Conservation (phyloP, 2,329 filamentous ascomycete species). For the Cordyceps javanica region DNA sequence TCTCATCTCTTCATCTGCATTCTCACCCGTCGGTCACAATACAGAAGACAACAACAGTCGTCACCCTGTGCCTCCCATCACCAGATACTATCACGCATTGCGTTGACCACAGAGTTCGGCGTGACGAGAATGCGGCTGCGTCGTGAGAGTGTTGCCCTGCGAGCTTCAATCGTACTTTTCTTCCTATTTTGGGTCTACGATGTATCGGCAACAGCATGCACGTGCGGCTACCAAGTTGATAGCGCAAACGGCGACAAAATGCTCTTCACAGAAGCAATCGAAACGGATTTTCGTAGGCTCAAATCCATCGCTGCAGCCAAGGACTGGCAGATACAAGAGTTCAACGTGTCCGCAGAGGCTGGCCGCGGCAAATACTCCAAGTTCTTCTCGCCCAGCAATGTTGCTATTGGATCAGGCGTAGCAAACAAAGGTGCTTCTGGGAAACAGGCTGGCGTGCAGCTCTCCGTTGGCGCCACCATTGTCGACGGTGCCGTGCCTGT, state of each 20-base stretch:
- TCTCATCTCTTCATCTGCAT: neutral
- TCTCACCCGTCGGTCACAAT: too few species aligned
- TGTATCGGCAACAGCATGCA: conserved; percentile 37
- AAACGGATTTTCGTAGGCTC: conserved; percentile 63
- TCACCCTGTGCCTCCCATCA: neutral
- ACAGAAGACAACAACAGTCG: neutral
- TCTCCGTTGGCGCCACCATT: conserved; percentile 45
- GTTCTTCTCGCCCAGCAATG: conserved; percentile 50
- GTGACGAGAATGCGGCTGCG: neutral
- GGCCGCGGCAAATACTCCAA: conserved; percentile 62
- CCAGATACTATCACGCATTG: neutral
- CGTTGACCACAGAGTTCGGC: neutral
- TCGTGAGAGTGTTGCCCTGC: neutral
- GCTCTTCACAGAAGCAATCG: conserved; percentile 63
- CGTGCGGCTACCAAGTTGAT: conserved; percentile 64
- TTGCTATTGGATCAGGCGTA: conserved; percentile 39
- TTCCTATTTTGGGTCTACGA: neutral
- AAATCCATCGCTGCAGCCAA: conserved; percentile 41
- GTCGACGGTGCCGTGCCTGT: conserved; percentile 49
- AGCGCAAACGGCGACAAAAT: conserved; percentile 33
- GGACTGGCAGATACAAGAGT: conserved; percentile 62
- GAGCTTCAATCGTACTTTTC: neutral
- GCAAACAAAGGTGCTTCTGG: conserved; percentile 29
- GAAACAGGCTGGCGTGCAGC: conserved; percentile 45
- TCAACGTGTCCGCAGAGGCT: conserved; percentile 53